Evolutionary conservation across 202 grass and related monocot genomes (phyloP).

Genomic region (Dendrocalamus latiflorus): DNA sequence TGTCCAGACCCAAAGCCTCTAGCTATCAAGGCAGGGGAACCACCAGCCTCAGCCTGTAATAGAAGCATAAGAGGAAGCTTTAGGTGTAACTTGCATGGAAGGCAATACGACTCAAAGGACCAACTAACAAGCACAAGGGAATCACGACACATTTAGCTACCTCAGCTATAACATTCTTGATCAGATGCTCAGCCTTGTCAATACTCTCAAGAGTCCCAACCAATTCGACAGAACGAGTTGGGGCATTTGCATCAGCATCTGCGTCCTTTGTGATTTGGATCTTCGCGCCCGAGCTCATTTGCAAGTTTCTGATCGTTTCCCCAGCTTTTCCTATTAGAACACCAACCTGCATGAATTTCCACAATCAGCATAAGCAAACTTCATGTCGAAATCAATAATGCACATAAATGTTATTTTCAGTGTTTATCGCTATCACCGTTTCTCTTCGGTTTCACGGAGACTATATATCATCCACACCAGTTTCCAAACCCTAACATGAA

Average conservation of each 20-base stretch:
- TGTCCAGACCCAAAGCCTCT: conserved; percentile 72
- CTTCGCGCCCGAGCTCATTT: conserved; percentile 71
- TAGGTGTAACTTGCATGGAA: neutral
- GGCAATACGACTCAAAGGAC: neutral
- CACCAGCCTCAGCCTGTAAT: conserved; percentile 87
- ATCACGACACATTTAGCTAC: conserved; percentile 25
- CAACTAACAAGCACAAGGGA: too few species aligned
- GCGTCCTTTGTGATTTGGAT: conserved; percentile 89
- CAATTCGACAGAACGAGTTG: conserved; percentile 61
- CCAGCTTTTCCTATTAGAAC: conserved; percentile 88
- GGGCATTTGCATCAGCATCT: conserved; percentile 47
- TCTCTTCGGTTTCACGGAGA: neutral
- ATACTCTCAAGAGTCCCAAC: conserved; percentile 59
- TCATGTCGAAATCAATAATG: too few species aligned
- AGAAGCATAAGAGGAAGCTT: neutral
- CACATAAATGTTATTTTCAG: neutral
- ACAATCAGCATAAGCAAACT: neutral
- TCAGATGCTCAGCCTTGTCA: conserved; percentile 79
- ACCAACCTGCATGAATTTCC: conserved; percentile 56
- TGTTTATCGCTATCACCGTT: neutral
- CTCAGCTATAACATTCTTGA: conserved; percentile 84
- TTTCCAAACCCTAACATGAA: neutral
- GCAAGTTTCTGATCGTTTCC: conserved; percentile 81
- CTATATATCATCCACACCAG: neutral
- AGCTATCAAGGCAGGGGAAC: conserved; percentile 80